Evolutionary conservation across 495 filamentous ascomycete genomes (phyloP).

Genomic region (Thozetella sp.): DNA sequence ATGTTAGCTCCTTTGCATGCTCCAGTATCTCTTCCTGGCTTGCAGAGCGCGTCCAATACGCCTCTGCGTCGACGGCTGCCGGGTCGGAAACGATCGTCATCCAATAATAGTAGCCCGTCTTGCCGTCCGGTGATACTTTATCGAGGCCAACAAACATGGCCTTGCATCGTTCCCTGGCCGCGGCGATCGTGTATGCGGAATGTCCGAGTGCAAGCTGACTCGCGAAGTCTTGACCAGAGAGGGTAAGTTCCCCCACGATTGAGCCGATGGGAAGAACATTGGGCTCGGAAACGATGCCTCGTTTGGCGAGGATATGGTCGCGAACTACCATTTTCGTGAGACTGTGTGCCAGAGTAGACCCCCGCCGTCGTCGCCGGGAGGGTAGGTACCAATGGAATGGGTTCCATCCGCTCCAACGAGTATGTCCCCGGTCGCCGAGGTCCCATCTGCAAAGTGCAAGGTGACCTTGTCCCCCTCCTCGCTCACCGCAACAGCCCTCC

Average conservation of each 20-base stretch:
- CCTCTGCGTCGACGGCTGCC: slow-evolving; percentile 7
- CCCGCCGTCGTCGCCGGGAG: too few species aligned
- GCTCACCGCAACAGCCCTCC: slow-evolving; percentile 16
- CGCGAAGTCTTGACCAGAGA: slow-evolving; percentile 16
- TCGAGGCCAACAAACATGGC: slow-evolving; percentile 17
- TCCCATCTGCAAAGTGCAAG: slow-evolving; percentile 33
- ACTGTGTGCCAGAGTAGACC: not conserved
- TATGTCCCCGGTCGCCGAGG: slow-evolving; percentile 36
- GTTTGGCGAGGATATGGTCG: slow-evolving; percentile 29
- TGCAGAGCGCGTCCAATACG: slow-evolving; percentile 20
- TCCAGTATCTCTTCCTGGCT: slow-evolving; percentile 17
- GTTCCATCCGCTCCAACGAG: slow-evolving; percentile 51
- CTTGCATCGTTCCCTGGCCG: slow-evolving; percentile 7
- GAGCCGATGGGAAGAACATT: slow-evolving; percentile 13
- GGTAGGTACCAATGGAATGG: slow-evolving; percentile 12
- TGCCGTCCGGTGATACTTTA: slow-evolving; percentile 14
- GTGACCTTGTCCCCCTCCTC: slow-evolving; percentile 17
- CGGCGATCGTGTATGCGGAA: slow-evolving; percentile 14
- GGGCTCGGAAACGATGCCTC: slow-evolving; percentile 14
- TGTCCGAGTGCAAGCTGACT: slow-evolving; percentile 19
- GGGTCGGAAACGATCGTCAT: slow-evolving; percentile 16
- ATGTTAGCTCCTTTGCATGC: slow-evolving; percentile 16
- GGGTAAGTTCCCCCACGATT: slow-evolving; percentile 14
- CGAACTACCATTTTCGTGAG: slow-evolving; percentile 16
- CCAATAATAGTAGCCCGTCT: slow-evolving; percentile 20